Evolutionary conservation across 805 yeast species (phyloP).

Genomic region (Candida oleophila): DNA sequence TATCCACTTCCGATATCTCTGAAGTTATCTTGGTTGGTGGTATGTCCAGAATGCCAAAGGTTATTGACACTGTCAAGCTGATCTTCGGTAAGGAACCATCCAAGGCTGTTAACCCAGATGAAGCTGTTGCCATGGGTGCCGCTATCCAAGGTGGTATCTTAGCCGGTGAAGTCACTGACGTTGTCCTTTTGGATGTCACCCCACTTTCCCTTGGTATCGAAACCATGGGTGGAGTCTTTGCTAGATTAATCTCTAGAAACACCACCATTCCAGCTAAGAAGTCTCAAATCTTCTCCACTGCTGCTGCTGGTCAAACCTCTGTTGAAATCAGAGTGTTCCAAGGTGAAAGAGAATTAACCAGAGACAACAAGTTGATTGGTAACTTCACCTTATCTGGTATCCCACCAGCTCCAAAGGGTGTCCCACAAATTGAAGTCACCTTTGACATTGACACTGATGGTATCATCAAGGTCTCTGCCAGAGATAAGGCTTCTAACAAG

Average conservation of each 20-base stretch:
- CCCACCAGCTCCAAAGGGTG: slow-evolving; percentile 95
- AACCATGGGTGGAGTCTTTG: slow-evolving; percentile 97
- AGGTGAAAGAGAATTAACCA: slow-evolving; percentile 97
- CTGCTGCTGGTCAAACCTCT: slow-evolving; percentile 94
- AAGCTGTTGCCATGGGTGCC: slow-evolving; percentile 94
- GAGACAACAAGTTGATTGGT: slow-evolving; percentile 97
- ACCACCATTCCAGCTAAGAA: slow-evolving; percentile 96
- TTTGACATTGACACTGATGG: slow-evolving; percentile 98
- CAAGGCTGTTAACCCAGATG: slow-evolving; percentile 92
- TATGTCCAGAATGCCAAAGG: slow-evolving; percentile 92
- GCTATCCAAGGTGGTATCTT: slow-evolving; percentile 97
- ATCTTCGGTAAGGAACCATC: slow-evolving; percentile 83
- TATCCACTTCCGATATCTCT: slow-evolving; percentile 62
- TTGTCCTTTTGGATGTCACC: slow-evolving; percentile 82
- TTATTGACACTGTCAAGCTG: slow-evolving; percentile 68
- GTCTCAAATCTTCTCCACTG: slow-evolving; percentile 94
- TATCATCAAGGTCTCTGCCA: slow-evolving; percentile 91
- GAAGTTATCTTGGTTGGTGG: slow-evolving; percentile 88
- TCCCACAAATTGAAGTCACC: slow-evolving; percentile 90
- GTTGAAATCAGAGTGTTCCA: slow-evolving; percentile 98
- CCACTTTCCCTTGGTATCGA: slow-evolving; percentile 94
- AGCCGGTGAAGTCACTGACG: slow-evolving; percentile 93
- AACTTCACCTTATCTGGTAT: slow-evolving; percentile 94
- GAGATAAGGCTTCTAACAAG: slow-evolving; percentile 91
- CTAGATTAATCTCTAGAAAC: slow-evolving; percentile 87